Conservation (phyloP, 306 rosid genomes). For the Senna siamea region DNA sequence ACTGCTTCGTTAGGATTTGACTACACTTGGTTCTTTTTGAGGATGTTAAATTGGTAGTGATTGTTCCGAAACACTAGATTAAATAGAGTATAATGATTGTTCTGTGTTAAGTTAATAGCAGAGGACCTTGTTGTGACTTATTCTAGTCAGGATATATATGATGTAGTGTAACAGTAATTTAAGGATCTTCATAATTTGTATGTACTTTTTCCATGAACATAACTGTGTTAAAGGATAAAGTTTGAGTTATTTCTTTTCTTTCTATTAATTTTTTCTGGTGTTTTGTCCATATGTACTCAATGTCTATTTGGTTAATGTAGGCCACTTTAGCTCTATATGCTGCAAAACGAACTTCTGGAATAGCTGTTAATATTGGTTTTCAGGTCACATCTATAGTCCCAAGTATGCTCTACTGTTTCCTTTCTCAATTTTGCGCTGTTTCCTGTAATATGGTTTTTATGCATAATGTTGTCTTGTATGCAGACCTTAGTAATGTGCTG, state of each 20-base stretch:
- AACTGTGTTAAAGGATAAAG: neutral
- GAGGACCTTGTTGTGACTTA: neutral
- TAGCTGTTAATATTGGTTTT: constrained; percentile 91
- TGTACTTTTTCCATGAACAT: neutral
- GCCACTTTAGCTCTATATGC: constrained; percentile 89
- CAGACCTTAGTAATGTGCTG: constrained; percentile 2
- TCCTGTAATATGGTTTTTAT: constrained; percentile 12
- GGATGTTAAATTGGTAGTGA: neutral
- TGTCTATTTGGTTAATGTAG: constrained; percentile 52
- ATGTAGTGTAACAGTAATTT: constrained; percentile 7
- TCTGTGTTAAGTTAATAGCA: neutral
- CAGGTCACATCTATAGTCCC: constrained; percentile 91
- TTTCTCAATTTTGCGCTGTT: constrained; percentile 13
- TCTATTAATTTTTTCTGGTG: neutral
- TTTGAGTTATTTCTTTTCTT: constrained; percentile 12
- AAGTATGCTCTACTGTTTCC: constrained; percentile 60
- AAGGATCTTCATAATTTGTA: neutral
- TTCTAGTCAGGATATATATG: constrained; percentile 2
- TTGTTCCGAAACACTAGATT: neutral
- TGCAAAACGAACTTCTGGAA: constrained; percentile 83
- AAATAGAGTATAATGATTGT: neutral
- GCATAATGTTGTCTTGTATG: constrained; percentile 15
- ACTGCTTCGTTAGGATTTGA: neutral
- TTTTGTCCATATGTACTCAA: constrained; percentile 30
- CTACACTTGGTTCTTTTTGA: neutral